These are phyloP conservation scores for Magnolia sinica DNA, from an alignment of 164 flowering plant species.

Conservation along the genomic window DNA sequence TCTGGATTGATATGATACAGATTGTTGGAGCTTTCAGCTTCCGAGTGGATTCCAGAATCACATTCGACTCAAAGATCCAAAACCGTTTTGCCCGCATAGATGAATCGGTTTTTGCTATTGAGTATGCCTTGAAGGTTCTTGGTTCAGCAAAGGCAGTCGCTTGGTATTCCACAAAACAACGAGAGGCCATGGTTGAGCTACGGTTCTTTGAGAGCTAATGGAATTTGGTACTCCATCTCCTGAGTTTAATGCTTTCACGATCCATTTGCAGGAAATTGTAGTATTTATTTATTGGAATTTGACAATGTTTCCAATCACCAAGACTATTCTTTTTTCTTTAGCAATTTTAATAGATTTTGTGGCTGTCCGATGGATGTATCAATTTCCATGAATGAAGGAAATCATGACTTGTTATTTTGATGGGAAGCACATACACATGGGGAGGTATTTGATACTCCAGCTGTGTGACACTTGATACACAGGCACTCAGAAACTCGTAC, in stretches of 20 bases:
- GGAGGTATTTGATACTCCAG: not conserved
- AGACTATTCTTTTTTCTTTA: not conserved
- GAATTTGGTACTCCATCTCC: not conserved
- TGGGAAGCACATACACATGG: not conserved
- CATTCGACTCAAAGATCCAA: constrained; percentile 35
- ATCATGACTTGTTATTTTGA: no score
- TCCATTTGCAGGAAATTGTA: not conserved
- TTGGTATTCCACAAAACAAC: constrained; percentile 82
- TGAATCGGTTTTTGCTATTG: constrained; percentile 69
- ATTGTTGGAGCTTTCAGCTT: constrained; percentile 80
- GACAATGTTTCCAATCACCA: no score
- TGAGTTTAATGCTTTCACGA: no score
- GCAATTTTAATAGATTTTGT: not conserved
- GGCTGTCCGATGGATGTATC: not conserved
- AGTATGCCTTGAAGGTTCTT: constrained; percentile 87
- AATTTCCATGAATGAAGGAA: no score
- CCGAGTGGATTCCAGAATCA: constrained; percentile 64
- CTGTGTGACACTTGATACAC: no score
- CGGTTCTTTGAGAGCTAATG: constrained; percentile 56
- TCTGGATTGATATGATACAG: constrained; percentile 31
- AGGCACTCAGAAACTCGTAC: no score
- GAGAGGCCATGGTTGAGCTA: constrained; percentile 86
- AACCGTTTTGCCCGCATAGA: constrained; percentile 27
- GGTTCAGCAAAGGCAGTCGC: constrained; percentile 91
- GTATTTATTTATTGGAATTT: not conserved